Evolutionary conservation across 768 basidiomycete genomes (phyloP), one percentile per base, ranked within the genome.

Genomic region (Mycena vitilis): DNA sequence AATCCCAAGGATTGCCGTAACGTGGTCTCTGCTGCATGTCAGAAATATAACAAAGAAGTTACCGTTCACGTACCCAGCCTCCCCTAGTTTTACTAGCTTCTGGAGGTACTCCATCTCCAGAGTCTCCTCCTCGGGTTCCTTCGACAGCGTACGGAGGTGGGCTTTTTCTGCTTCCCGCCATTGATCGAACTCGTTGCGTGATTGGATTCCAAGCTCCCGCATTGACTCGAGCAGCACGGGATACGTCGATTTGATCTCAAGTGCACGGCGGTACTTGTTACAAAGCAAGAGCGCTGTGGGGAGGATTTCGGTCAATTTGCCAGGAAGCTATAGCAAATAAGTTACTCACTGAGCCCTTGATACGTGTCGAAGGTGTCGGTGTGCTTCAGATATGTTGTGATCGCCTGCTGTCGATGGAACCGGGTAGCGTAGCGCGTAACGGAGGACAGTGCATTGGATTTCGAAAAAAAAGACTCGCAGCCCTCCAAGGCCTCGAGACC

Each of bases 401-500:
- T 58, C 5, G 42, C 37, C 55, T 56, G 55, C 12, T 42, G 55
- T n/a, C 54, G 34, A 15, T 55, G 36, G 54, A 55, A 55, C 13
- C 38, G 38, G 34, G 25, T 53, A 0, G 51, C 25, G 6, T 53
- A 53, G 25, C 30, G 51, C 8, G 47, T 48, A 22, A 22, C 23
- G 47, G 47, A 49, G 20, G 42, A 10, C 10, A 68, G 36, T 11
- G 58, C 63, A 45, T 72, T 72, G 0, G 71, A 65, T 23, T 65
- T 65, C 8, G 67, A 65, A 23, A 72, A 72, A 15, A 40, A 45
- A 1, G 63, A 25, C 54, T 72, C 72, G 45, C 66, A 68, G 8
- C 40, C 44, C 51, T 73, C 72, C 3, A 65, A 30, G 23, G 63
- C 55, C 53, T 72, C 71, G 3, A 70, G 51, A 7, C 70, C 70